phyloP scores from a whole-genome alignment of 139 green algal species.

The Zygnema cylindricum region DNA sequence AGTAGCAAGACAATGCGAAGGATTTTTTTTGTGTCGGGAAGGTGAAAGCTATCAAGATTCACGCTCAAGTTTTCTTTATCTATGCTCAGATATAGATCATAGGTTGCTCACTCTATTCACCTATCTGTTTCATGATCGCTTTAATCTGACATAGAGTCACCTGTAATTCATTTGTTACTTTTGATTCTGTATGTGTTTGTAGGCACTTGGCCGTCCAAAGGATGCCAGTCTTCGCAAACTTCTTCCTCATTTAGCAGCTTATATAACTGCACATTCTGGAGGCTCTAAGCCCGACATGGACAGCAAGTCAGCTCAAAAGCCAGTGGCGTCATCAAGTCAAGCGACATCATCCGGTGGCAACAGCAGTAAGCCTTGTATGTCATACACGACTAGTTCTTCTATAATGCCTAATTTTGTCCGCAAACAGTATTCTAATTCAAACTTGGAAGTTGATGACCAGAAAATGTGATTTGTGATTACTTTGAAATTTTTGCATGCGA shows the following conservation, averaged over 20 bases:
- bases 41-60: neutral
- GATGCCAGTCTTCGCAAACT: neutral
- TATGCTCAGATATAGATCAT: neutral
- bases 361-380: neutral
- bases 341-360: neutral
- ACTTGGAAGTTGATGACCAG: neutral
- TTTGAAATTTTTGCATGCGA: neutral
- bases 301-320: neutral
- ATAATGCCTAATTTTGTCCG: neutral
- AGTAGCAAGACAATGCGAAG: neutral
- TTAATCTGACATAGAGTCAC: neutral
- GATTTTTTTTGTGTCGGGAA: too few species aligned
- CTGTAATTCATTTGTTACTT: neutral
- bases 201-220: neutral
- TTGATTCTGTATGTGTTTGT: neutral
- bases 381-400: neutral
- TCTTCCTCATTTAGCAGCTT: neutral
- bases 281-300: neutral
- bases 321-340: neutral
- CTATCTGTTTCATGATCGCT: too few species aligned
- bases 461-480: neutral
- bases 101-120: neutral
- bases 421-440: neutral
- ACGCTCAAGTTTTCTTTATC: neutral
- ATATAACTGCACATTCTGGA: neutral